These are phyloP conservation scores for Aspergillus sp. DNA, from an alignment of 2,329 filamentous ascomycete species.

Conservation along the genomic window DNA sequence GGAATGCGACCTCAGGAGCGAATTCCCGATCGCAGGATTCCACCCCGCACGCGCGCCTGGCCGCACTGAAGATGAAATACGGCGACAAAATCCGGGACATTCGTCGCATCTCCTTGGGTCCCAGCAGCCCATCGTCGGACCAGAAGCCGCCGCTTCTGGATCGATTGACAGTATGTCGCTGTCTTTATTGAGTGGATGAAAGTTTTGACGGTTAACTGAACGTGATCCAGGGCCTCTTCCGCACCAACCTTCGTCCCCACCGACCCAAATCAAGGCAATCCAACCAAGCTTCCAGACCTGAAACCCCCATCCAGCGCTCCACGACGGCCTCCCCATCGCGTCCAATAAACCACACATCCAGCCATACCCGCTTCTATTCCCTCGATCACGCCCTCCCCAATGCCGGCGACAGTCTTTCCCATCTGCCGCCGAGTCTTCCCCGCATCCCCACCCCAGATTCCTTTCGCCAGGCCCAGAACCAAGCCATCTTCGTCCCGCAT, in stretches of 20 bases:
- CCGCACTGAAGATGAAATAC: constrained; percentile 3
- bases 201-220: not conserved
- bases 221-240: not conserved
- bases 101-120: not conserved
- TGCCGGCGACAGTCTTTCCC: not conserved
- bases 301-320: not conserved
- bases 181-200: not conserved
- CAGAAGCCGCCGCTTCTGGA: not conserved
- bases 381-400: not conserved
- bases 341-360: not conserved
- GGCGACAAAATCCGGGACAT: constrained; percentile 4
- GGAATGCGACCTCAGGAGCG: not conserved
- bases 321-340: not conserved
- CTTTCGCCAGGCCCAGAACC: constrained; percentile 10
- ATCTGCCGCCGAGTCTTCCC: not conserved
- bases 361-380: constrained; percentile 3
- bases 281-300: not conserved
- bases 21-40: not conserved
- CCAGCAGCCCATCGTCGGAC: not conserved
- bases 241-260: not conserved
- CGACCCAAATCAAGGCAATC: not conserved
- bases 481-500: not conserved
- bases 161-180: not conserved
- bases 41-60: constrained; percentile 3
- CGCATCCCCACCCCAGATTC: constrained; percentile 11